Base-by-base conservation (phyloP, 2,329 filamentous ascomycete genomes). In the Scedosporium aurantiacum region DNA sequence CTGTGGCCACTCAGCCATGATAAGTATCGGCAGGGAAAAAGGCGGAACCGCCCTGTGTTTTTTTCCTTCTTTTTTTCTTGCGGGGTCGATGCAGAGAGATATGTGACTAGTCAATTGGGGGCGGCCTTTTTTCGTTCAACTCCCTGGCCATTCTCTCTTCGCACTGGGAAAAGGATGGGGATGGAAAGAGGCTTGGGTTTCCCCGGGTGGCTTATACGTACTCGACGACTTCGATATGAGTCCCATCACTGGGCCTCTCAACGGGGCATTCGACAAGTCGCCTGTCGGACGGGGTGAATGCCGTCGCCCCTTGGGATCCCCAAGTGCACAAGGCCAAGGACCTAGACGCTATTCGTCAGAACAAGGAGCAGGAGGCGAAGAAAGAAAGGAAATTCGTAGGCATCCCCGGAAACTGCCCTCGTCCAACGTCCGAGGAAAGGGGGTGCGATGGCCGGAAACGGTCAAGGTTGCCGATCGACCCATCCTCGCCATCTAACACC, bases 161-260 rank as follows among this genome's bases (percentile, higher is more conserved):
- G 32, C 7, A 10, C 32, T 16, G 16, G 55, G 41, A 6, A 41
- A 4, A 21, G 5, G 10, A 8, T 23, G 27, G 32, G 58, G 18
- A 61, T 10, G 23, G 14, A 47, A 58, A 61, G 63, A 23, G 43
- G 43, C 43, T 21, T 47, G 43, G 14, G n/a, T 21, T 47, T 47
- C n/a, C n/a, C 43, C 8, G n/a, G 43, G 8, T 47, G 3, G 63
- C 61, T 61, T 59, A 62, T 45, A 79, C 82, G 70, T 79, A 87
- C 85, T 88, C 86, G 56, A 86, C 73, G 60, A 87, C 78, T 62
- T 71, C 68, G 68, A 79, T 73, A 60, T 63, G 63, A 57, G 8
- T 45, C 7, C 40, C 28, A 45, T 72, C 72, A 61, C 70, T 69
- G 65, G 71, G 66, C 61, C 67, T 63, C 63, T 69, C 74, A 60